phyloP scores from a whole-genome alignment of 2,329 filamentous ascomycete species.

The Alternaria novae-zelandiae region DNA sequence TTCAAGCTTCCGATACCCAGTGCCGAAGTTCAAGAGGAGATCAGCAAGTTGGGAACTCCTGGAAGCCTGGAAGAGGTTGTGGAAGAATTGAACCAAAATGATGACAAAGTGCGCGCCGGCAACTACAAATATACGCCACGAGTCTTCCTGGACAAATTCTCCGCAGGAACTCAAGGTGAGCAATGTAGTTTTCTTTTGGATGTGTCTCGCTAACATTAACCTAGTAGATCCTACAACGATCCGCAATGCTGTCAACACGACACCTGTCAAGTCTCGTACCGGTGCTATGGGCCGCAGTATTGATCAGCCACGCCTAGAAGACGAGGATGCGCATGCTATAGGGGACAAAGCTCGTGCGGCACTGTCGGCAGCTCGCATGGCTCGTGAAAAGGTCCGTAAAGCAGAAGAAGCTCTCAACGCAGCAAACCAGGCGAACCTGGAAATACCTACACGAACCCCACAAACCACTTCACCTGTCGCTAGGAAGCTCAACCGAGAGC shows the following conservation, averaged over 20 bases:
- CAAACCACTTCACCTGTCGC: background rate
- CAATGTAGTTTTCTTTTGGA: background rate
- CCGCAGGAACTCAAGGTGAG: constrained; percentile 6
- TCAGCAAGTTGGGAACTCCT: constrained; percentile 8
- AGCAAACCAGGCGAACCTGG: background rate
- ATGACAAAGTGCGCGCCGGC: background rate
- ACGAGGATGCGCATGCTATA: background rate
- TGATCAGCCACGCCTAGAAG: background rate
- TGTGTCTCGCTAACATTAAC: background rate
- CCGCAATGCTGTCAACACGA: constrained; percentile 14
- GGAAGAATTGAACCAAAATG: constrained; percentile 14
- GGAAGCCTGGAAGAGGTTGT: constrained; percentile 9
- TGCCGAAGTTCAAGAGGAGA: background rate
- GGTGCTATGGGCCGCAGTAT: background rate
- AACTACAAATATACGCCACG: constrained; percentile 25
- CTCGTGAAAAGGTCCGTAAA: background rate
- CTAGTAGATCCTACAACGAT: background rate
- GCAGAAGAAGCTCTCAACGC: background rate
- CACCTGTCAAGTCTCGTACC: constrained; percentile 12
- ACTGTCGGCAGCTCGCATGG: background rate
- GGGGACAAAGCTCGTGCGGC: background rate
- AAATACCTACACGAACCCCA: background rate
- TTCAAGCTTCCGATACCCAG: constrained; percentile 31
- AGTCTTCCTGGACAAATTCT: constrained; percentile 26
- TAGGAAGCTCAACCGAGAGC: constrained; percentile 1